Evolutionary conservation across 2,329 filamentous ascomycete species (phyloP), one percentile per base, ranked within the genome.

Genomic region (Coccinonectria pachysandricola): DNA sequence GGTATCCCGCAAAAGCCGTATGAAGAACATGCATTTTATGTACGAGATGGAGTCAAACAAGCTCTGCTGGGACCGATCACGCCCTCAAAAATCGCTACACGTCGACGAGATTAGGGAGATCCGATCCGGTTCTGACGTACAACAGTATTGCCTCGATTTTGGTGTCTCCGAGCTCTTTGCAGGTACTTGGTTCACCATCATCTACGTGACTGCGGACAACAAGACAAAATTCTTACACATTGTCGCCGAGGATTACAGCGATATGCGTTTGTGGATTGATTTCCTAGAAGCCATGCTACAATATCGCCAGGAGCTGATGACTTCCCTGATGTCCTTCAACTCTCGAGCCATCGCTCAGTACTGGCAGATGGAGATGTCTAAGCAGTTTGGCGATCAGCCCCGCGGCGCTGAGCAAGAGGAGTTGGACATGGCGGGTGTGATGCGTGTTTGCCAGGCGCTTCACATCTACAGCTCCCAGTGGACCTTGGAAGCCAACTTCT

Each of bases 91-190:
- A 52, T 76, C 75, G 27, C 80, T 98, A 38, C 92, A 93, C 53
- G 83, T 98, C 36, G 91, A 98, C 46, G 86, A 96, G 51, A 88
- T 98, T 45, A 80, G 83, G 46, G 86, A 94, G 48, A 86, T 96
- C 24, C 77, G 87, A 36, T 75, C 78, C 17, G 86, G 84, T 11
- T 71, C 71, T 8, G 84, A 96, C 49, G 84, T 88, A 11, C 75
- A 82, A 31, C 88, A 93, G 50, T 93, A 94, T 50, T 79, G 84
- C 21, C 76, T 88, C 44, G 87, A 95, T 52, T 83, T 81, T 48
- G 73, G 75, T 19, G 62, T 91, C 12, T 60, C 77, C 1, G 70
- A 78, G 26, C 61, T 71, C 5, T 70, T 75, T 19, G 79, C 87
- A 43, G 59, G 67, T 6, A 73, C 75, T 9, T 93, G 87, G 71